Conservation (phyloP, 2,329 filamentous ascomycete species). For the Elsinoe australis region DNA sequence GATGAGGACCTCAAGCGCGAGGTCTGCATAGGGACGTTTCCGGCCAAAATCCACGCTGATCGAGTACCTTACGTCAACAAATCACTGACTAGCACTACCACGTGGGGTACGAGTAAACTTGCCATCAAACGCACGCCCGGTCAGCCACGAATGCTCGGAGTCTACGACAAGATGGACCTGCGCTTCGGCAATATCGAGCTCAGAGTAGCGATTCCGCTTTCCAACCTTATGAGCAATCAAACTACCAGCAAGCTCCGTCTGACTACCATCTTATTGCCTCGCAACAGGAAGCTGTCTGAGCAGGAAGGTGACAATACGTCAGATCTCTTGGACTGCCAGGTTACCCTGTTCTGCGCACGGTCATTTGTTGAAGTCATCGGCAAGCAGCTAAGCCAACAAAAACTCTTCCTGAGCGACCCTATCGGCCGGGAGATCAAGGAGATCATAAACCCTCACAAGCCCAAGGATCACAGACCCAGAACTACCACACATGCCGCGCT, state of each 20-base stretch:
- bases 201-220: constrained; percentile 58
- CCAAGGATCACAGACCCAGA: constrained; percentile 31
- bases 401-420: constrained; percentile 60
- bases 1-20: constrained; percentile 17
- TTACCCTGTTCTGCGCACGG: constrained; percentile 73
- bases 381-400: constrained; percentile 55
- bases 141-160: constrained; percentile 53
- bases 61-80: constrained; percentile 19
- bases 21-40: constrained; percentile 20
- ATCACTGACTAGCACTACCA: constrained; percentile 17
- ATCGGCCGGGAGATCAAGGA: constrained; percentile 60
- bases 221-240: constrained; percentile 61
- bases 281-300: constrained; percentile 56
- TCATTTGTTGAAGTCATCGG: constrained; percentile 60
- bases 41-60: constrained; percentile 19
- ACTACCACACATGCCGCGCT: not conserved
- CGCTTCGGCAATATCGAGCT: constrained; percentile 71
- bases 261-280: constrained; percentile 61
- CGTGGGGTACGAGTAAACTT: constrained; percentile 68
- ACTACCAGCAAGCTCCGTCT: constrained; percentile 58
- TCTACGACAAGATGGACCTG: constrained; percentile 62
- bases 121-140: constrained; percentile 49
- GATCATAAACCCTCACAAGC: constrained; percentile 68
- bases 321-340: constrained; percentile 53
- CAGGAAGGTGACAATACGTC: constrained; percentile 56